Evolutionary conservation across 1,284 basidiomycete species (phyloP).

Genomic region (Dichomitus squalens): DNA sequence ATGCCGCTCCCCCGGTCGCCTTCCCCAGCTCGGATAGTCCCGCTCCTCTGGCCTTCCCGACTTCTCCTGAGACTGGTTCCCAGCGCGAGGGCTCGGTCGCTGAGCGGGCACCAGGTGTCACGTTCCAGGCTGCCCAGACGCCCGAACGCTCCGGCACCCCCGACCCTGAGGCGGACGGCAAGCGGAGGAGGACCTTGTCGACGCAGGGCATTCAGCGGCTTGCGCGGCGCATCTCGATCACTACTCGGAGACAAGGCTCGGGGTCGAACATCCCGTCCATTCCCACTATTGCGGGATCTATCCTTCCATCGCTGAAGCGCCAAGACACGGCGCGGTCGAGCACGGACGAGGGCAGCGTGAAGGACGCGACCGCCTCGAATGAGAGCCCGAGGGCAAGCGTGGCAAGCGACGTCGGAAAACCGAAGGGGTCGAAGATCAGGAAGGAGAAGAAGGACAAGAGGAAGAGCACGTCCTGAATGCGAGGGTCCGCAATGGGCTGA

Average conservation of each 20-base stretch:
- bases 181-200: constrained; percentile 70
- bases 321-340: constrained; percentile 29
- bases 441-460: constrained; percentile 35
- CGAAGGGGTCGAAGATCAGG: constrained; percentile 31
- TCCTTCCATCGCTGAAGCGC: constrained; percentile 34
- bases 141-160: constrained; percentile 55
- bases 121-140: constrained; percentile 40
- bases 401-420: constrained; percentile 29
- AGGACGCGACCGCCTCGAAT: constrained; percentile 13
- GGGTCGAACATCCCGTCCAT: constrained; percentile 44
- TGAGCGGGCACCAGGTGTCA: constrained; percentile 37
- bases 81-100: constrained; percentile 31
- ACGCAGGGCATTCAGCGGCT: constrained; percentile 83
- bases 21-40: constrained; percentile 32
- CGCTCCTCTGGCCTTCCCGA: constrained; percentile 41
- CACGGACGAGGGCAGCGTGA: constrained; percentile 28
- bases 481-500: constrained; percentile 1
- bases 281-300: constrained; percentile 48
- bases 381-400: constrained; percentile 35
- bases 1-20: constrained; percentile 26
- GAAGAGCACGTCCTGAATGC: constrained; percentile 29
- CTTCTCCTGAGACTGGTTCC: constrained; percentile 34
- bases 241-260: constrained; percentile 59
- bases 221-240: constrained; percentile 71
- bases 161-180: constrained; percentile 70